phyloP scores from a whole-genome alignment of 495 filamentous ascomycete genomes.

The Penicillium alfredii region DNA sequence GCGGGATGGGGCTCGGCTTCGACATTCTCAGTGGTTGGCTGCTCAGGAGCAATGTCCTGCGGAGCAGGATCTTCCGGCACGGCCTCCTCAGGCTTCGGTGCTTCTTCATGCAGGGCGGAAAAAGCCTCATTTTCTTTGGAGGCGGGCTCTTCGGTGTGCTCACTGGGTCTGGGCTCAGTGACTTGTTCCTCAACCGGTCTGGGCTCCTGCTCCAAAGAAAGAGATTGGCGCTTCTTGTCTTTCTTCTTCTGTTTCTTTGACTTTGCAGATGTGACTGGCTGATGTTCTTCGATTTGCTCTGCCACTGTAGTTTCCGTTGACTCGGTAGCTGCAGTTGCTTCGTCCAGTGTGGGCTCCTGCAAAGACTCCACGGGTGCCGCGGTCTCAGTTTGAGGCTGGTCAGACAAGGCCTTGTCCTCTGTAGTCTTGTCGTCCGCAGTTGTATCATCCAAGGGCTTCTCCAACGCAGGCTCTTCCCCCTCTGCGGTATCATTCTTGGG shows the following conservation, averaged over 20 bases:
- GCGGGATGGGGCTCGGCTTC: constrained; percentile 9
- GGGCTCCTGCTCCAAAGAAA: constrained; percentile 2
- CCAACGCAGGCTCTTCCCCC: background rate
- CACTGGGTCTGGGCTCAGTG: background rate
- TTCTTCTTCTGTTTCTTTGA: constrained; percentile 12
- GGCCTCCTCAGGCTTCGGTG: constrained; percentile 1
- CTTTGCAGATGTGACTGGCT: constrained; percentile 2
- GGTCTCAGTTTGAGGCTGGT: background rate
- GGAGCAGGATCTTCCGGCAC: constrained; percentile 1
- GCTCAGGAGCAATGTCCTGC: constrained; percentile 2
- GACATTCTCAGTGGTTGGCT: constrained; percentile 2
- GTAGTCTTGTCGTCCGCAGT: background rate
- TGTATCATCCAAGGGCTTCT: constrained; percentile 3
- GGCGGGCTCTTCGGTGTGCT: background rate
- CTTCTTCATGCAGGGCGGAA: background rate
- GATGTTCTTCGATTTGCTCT: constrained; percentile 2
- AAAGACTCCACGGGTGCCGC: background rate
- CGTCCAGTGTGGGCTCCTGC: background rate
- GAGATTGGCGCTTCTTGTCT: constrained; percentile 11
- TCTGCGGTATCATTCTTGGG: background rate
- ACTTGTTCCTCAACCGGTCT: constrained; percentile 1
- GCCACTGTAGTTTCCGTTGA: background rate
- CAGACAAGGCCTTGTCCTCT: background rate
- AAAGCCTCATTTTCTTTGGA: background rate
- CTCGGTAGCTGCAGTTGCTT: background rate